Conservation (phyloP, 1,284 basidiomycete genomes). For the Phylloporus sp. region DNA sequence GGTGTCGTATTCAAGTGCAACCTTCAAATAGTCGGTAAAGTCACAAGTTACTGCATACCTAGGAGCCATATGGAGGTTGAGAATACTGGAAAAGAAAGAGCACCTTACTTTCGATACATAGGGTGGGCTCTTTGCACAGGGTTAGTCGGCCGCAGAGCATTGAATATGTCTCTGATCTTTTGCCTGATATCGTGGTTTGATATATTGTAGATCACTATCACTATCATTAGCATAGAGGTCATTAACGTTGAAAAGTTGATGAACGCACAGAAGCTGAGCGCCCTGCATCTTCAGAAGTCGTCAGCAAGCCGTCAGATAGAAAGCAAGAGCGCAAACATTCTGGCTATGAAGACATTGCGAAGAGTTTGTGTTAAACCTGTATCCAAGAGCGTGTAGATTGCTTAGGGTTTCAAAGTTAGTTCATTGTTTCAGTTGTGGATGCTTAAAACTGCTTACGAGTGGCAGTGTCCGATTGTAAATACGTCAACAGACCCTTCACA, state of each 20-base stretch:
- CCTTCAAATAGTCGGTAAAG: conserved; percentile 21
- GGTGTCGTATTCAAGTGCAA: conserved; percentile 25
- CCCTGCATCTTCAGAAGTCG: conserved; percentile 28
- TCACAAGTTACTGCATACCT: conserved; percentile 26
- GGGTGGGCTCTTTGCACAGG: conserved; percentile 3
- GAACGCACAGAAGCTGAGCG: conserved; percentile 37
- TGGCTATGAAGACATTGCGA: conserved; percentile 32
- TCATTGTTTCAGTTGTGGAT: not conserved
- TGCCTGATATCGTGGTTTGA: not conserved
- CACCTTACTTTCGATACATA: conserved; percentile 27
- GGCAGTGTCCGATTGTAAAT: conserved; percentile 21
- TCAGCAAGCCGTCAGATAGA: not conserved
- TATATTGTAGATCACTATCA: conserved; percentile 33
- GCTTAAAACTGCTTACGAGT: conserved; percentile 17
- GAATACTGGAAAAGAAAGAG: not conserved
- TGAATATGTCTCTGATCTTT: conserved; percentile 26
- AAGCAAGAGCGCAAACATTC: conserved; percentile 33
- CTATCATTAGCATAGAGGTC: not conserved
- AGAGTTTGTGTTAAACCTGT: conserved; percentile 32
- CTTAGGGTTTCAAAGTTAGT: conserved; percentile 20
- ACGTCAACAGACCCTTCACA: conserved; percentile 23
- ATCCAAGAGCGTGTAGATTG: conserved; percentile 20
- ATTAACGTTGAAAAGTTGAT: not conserved
- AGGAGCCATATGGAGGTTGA: not conserved
- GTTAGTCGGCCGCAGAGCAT: conserved; percentile 14